Conservation (phyloP, 2,329 filamentous ascomycete genomes). For the Volutella citrinella region DNA sequence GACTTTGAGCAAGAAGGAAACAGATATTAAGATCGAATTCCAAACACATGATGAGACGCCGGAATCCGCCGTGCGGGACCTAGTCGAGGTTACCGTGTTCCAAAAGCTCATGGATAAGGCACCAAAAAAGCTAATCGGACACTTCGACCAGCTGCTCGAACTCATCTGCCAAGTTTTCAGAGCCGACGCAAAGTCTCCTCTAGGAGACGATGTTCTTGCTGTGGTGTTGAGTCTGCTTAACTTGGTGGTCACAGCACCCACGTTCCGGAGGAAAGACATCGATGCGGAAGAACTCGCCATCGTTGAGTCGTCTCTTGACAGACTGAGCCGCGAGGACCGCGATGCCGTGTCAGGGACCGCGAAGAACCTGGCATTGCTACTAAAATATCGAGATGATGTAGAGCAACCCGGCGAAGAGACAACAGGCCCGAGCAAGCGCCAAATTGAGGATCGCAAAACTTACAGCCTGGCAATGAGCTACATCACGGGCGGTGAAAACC, state of each 20-base stretch:
- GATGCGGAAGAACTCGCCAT: conserved; percentile 38
- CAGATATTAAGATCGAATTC: conserved; percentile 25
- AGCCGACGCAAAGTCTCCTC: conserved; percentile 38
- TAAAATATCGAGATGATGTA: conserved; percentile 54
- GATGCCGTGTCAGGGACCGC: conserved; percentile 50
- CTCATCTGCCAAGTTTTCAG: conserved; percentile 60
- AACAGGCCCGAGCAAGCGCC: conserved; percentile 41
- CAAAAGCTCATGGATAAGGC: conserved; percentile 63
- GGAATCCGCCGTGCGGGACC: conserved; percentile 41
- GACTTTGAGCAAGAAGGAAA: conserved; percentile 23
- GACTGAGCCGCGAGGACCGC: conserved; percentile 35
- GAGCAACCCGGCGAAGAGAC: conserved; percentile 40
- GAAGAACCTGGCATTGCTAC: conserved; percentile 52
- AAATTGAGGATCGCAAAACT: conserved; percentile 58
- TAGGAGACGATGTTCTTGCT: conserved; percentile 47
- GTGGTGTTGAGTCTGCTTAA: conserved; percentile 61
- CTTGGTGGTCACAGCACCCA: conserved; percentile 55
- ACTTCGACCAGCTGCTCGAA: conserved; percentile 62
- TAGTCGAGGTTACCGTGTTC: conserved; percentile 60
- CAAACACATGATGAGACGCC: conserved; percentile 24
- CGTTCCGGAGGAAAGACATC: conserved; percentile 49
- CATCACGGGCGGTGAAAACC: conserved; percentile 57
- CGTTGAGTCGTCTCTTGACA: conserved; percentile 48
- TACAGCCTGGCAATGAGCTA: conserved; percentile 64
- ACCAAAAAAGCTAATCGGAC: conserved; percentile 60